Base-by-base conservation (phyloP, 306 rosid species). In the Prunus dulcis region DNA sequence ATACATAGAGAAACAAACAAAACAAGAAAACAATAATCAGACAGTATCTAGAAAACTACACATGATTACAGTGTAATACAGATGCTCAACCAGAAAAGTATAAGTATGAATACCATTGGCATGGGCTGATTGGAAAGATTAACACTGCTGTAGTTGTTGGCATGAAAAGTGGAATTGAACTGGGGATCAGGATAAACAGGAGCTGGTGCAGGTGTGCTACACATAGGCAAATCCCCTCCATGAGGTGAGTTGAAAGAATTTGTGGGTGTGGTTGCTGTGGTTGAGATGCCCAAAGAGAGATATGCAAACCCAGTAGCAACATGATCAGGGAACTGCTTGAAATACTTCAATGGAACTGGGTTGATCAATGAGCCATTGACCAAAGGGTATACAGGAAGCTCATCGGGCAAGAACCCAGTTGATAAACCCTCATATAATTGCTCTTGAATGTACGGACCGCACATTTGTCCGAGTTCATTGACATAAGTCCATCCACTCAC, bases 401-500 rank as follows among this genome's bases (percentile, higher is more conserved):
- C 97, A 28, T 86, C 88, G 1, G 99, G 99, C 93, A 95, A 82
- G 86, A 92, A 95, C 43, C 97, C 96, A 45, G 96, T 78, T 55
- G 91, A 88, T 73, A 95, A 79, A 65, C 99, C 99, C 81, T 91
- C 93, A 19, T 81, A 86, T 64, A 95, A 85, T 82, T 95, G 99
- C 79, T 89, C 88, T 84, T 89, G 88, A 66, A 92, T 87, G 75
- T 95, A 95, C 38, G 99, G 99, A 79, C 99, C 99, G 38, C 97
- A 95, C 99, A 95, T 92, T 78, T 92, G 91, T 51, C 93, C 97
- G 28, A 81, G 80, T 78, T 90, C 97, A 72, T 95, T 95, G 67
- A 90, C 90, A 82, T 95, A 95, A 97, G 87, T 92, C 99, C 99
- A 95, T 78, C 97, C 97, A 82, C 90, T 92, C 78, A 83, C 96